phyloP scores from a whole-genome alignment of 1,284 basidiomycete genomes.

The Rhodotorula sp. region DNA sequence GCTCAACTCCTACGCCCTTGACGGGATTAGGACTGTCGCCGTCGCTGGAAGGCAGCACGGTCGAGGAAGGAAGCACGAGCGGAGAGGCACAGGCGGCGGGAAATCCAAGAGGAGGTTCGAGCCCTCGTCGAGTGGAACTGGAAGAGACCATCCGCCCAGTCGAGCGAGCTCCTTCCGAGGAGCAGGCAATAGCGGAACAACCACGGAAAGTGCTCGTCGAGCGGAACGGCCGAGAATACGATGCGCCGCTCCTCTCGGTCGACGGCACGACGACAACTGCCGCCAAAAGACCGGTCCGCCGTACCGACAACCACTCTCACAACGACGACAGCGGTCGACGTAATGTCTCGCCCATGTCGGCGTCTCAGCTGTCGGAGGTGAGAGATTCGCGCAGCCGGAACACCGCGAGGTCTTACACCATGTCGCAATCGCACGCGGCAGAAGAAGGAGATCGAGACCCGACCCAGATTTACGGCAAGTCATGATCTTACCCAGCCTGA shows the following conservation, averaged over 20 bases:
- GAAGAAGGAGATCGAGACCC: constrained; percentile 21
- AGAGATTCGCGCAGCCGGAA: neutral
- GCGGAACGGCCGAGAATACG: neutral
- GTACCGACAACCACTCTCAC: too few species aligned
- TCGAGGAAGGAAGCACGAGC: neutral
- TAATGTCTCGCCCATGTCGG: neutral
- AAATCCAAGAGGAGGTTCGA: neutral
- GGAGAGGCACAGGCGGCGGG: neutral
- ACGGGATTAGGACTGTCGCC: too few species aligned
- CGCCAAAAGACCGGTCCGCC: neutral
- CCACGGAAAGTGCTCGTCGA: neutral
- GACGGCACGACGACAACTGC: too few species aligned
- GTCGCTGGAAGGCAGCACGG: too few species aligned
- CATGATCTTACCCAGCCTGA: too few species aligned
- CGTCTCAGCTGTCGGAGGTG: neutral
- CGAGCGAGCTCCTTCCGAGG: neutral
- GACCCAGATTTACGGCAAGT: constrained; percentile 31
- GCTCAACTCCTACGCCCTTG: too few species aligned
- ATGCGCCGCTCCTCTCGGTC: neutral
- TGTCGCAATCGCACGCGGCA: constrained; percentile 3
- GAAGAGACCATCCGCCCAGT: neutral
- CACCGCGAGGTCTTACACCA: neutral
- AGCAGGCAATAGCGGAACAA: too few species aligned
- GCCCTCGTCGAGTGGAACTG: neutral
- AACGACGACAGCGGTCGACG: neutral